phyloP scores from a whole-genome alignment of 805 yeast species.

The Yamadazyma sp. region DNA sequence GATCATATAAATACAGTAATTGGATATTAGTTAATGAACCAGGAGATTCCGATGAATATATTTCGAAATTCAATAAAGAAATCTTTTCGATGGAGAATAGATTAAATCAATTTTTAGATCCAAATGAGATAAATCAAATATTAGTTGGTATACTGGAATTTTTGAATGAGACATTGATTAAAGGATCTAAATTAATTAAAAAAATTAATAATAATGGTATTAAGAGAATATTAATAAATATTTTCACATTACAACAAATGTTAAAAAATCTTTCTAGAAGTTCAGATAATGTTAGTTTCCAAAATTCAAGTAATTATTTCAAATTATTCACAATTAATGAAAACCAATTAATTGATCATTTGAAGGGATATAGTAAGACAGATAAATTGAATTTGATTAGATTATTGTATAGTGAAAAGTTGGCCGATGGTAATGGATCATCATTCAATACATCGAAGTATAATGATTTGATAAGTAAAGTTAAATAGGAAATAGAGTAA shows the following conservation, averaged over 20 bases:
- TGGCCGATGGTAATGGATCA: constrained; percentile 36
- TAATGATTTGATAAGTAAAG: constrained; percentile 24
- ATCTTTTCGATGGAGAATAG: constrained; percentile 45
- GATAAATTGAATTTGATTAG: constrained; percentile 53
- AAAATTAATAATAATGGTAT: constrained; percentile 58
- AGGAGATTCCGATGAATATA: constrained; percentile 57
- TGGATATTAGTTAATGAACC: constrained; percentile 53
- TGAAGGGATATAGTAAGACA: constrained; percentile 27
- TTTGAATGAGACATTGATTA: constrained; percentile 50
- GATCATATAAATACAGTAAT: constrained; percentile 45
- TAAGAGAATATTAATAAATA: constrained; percentile 55
- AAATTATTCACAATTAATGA: constrained; percentile 52
- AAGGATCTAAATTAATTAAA: constrained; percentile 48
- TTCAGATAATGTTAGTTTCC: constrained; percentile 52
- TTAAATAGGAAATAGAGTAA: constrained; percentile 1
- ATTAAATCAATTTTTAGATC: constrained; percentile 34
- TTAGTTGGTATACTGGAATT: constrained; percentile 49
- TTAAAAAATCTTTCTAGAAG: constrained; percentile 53
- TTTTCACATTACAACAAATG: constrained; percentile 67
- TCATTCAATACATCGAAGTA: constrained; percentile 38
- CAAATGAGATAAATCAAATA: constrained; percentile 26
- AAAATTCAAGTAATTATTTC: constrained; percentile 52
- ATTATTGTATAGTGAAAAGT: constrained; percentile 47
- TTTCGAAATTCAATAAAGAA: constrained; percentile 50
- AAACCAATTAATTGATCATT: constrained; percentile 39